These are phyloP conservation scores for Solanum rostratum DNA, from an alignment of 257 asterid genomes.

Conservation along the genomic window DNA sequence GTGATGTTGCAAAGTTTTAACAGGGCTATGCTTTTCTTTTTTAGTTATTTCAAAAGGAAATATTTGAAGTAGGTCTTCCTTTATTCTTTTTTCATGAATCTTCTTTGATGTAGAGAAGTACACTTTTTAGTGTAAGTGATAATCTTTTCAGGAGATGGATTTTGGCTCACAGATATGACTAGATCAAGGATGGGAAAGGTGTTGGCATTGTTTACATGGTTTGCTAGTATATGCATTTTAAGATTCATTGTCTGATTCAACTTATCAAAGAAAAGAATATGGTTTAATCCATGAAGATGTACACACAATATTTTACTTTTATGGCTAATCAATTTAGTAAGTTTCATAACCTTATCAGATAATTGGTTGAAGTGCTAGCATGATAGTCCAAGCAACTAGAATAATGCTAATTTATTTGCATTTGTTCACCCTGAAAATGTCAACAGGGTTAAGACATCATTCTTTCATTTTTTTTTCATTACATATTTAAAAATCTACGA, in stretches of 20 bases:
- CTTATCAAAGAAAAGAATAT: not conserved
- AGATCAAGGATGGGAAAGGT: not conserved
- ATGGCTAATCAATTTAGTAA: not conserved
- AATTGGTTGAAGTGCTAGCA: not conserved
- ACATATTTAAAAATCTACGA: not conserved
- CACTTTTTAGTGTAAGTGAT: not conserved
- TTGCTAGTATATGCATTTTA: not conserved
- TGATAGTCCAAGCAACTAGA: not conserved
- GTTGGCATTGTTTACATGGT: not conserved
- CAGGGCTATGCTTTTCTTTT: not conserved
- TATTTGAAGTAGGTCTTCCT: not conserved
- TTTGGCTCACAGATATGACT: not conserved
- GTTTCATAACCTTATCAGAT: not conserved
- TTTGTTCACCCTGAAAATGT: not conserved
- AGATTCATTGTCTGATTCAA: not conserved
- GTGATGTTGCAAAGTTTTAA: not conserved
- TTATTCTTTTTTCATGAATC: not conserved
- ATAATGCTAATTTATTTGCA: not conserved
- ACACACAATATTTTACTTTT: not conserved
- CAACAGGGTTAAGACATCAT: not conserved
- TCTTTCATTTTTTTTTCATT: not conserved
- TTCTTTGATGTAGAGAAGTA: not conserved
- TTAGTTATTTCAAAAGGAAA: not conserved
- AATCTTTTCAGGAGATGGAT: not conserved
- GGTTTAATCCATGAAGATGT: not conserved